Base-by-base conservation (phyloP, 116 monocot genomes). In the Papilionanthe hybrid region DNA sequence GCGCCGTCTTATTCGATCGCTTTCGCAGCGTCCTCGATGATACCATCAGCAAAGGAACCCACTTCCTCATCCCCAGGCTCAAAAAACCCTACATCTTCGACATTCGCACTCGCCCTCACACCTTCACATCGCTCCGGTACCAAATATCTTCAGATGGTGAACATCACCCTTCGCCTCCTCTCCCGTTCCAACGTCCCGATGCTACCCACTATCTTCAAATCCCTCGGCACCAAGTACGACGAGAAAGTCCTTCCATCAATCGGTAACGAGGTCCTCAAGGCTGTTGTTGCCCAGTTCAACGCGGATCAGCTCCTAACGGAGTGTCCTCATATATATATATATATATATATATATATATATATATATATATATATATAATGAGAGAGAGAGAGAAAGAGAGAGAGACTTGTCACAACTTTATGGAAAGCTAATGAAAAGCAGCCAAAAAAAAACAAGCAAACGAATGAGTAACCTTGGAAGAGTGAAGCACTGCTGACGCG, bases 201-300 rank as follows among this genome's bases (percentile, higher is more conserved):
- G 41, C 83, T 91, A 20, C 91, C 91, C 50, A 84, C 84, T 57
- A 93, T 96, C 81, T 96, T 96, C 87, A 93, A 87, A 56, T 90
- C 91, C 45, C 88, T 96, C 19, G 96, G 96, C 18, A 84, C 83
- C 29, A 93, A 96, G 84, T 96, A 96, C 85, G 96, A 93, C 74
- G 96, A 96, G 63, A 96, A 96, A 84, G 96, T 96, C 29, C 91
- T 96, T 42, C 96, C 96, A 11, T 96, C 93, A 56, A 96, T 93
- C 72, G 96, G 93, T 25, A 96, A 96, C 78, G 96, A 96, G 86
- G 96, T 93, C 42, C 84, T 96, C 65, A 96, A 96, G 78, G 87
- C 91, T 60, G 93, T 93, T 48, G 96, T 96, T 45, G 96, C 93
- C 17, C 93, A 96, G 88, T 96, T 96, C 87, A 96, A 96, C 82